Evolutionary conservation across 768 basidiomycete species (phyloP), one percentile per base, ranked within the genome.

Genomic region (Leucocoprinus birnbaumii): DNA sequence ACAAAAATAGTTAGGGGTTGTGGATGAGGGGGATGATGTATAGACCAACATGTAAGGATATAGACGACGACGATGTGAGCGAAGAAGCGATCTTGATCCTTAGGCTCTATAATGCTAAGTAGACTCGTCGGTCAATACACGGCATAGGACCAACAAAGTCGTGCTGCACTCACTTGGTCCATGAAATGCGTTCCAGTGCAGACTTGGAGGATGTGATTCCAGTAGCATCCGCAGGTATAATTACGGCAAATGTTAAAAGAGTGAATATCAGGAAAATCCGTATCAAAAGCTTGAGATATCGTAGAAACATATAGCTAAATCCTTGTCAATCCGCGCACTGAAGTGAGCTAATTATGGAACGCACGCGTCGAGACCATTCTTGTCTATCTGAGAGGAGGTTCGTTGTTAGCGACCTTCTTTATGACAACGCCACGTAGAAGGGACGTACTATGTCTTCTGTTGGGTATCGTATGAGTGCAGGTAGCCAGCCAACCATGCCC

Each of bases 331-430:
- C 2, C 42, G 24, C 19, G 7, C 34, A 9, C 8, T 6, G 25
- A 24, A 48, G 45, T 43, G 31, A 31, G 22, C 43, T 6, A 45
- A 22, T 74, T 37, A 69, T 70, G 62, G 55, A 69, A 77, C 73
- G 60, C 78, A 87, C 65, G 87, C 85, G 66, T 89, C 87, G 51
- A 85, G 71, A 0, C 84, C 84, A 68, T 86, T 86, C 65, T 81
- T 80, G 16, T 72, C 64, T 57, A 81, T 83, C 80, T 82, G 50
- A 51, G 34, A 27, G 44, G 26, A 41, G 31, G 50, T 27, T 4
- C 9, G 31, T 21, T n/a, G 44, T 34, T 34, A 31, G 5, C 13
- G 11, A n/a, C 3, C 19, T 6, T 46, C 40, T 16, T 10, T 6
- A 26, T 25, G 14, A 34, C 4, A 31, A 14, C 4, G 31, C 6